Base-by-base conservation (phyloP, 228 moss, liverwort and hornwort species). In the Sphagnum fallax region DNA sequence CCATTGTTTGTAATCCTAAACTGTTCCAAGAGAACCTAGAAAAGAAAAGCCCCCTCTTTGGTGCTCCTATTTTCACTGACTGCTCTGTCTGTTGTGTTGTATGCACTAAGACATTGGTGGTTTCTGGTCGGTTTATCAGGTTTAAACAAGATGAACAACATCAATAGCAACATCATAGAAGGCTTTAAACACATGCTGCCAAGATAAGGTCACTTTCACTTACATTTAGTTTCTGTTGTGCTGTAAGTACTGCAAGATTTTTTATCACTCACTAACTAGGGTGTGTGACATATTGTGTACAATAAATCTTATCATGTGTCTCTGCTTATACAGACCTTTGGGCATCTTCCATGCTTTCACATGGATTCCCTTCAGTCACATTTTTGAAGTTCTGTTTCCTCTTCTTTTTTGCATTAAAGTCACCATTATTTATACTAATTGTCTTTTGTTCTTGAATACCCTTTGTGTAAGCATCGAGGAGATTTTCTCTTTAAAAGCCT, bases 221-320 rank as follows among this genome's bases (percentile, higher is more conserved):
- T 65, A 64, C 76, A 82, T 80, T 78, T 67, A 80, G 53, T 68
- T 83, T 18, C 18, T 78, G 80, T 77, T 76, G 78, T 74, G 66
- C 66, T 77, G 68, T 82, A 72, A 68, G 75, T 79, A 74, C 79
- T 74, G 67, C 74, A 68, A 73, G 76, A 68, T 65, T 74, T 18
- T 18, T 18, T 18, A 51, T 62, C 70, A 62, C 74, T 73, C 74
- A 76, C 72, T 79, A 79, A 82, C 70, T 81, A 78, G 79, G 12
- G 69, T 59, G 70, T 82, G 79, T 82, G 81, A 70, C 66, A 79
- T 67, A 63, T 76, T 85, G 75, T 85, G 85, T 82, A 85, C 75
- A 76, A 79, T 84, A 76, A 67, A 78, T 84, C 67, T 61, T 84
- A 18, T 18, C 18, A 18, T 74, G 78, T 78, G 76, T 81, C 74